phyloP scores from a whole-genome alignment of 2,329 filamentous ascomycete species.

The Colletotrichum orbiculare region DNA sequence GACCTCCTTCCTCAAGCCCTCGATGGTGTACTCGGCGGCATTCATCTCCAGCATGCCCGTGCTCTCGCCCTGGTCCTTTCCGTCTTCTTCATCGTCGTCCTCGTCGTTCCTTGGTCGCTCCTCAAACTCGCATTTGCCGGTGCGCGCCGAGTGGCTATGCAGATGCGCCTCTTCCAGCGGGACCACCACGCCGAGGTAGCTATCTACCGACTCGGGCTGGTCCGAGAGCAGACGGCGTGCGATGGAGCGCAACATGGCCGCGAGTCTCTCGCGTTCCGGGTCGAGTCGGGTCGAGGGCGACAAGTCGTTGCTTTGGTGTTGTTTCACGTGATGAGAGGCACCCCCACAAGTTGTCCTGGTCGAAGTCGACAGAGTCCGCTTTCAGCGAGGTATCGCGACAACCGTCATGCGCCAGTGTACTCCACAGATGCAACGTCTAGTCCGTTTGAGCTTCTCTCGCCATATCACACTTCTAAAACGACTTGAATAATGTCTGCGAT shows the following conservation, averaged over 20 bases:
- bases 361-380: no score
- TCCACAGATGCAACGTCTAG: no score
- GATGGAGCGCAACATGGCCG: constrained; percentile 30
- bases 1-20: constrained; percentile 75
- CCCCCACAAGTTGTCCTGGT: no score
- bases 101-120: constrained; percentile 49
- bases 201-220: constrained; percentile 56
- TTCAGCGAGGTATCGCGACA: no score
- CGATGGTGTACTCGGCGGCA: constrained; percentile 72
- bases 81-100: constrained; percentile 49
- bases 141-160: constrained; percentile 64
- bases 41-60: constrained; percentile 65
- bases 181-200: constrained; percentile 64
- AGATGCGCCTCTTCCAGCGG: constrained; percentile 66
- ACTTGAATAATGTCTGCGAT: no score
- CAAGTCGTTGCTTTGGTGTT: neutral
- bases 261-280: neutral
- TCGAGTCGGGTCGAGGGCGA: neutral
- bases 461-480: no score
- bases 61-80: constrained; percentile 53
- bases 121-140: constrained; percentile 57
- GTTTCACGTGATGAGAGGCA: neutral
- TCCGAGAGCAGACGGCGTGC: constrained; percentile 28
- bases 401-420: no score
- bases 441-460: no score